phyloP scores from a whole-genome alignment of 495 filamentous ascomycete species.

The Aspergillus bridgeri region DNA sequence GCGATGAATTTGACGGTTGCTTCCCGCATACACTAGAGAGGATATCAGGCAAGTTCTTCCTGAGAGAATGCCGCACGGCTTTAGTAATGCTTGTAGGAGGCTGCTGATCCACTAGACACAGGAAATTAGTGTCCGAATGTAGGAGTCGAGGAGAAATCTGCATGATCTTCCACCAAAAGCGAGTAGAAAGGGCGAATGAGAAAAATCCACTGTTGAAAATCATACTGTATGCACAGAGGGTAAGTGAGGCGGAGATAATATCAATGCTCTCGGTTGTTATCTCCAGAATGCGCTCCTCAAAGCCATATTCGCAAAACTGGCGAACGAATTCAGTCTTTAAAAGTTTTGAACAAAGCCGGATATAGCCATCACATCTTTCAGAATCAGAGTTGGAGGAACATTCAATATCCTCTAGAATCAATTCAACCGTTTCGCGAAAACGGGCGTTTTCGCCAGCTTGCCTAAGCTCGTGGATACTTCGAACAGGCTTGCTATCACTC shows the following conservation, averaged over 20 bases:
- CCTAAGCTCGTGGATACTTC: constrained; percentile 85
- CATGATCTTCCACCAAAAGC: constrained; percentile 36
- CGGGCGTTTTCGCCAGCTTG: constrained; percentile 81
- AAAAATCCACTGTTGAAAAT: constrained; percentile 22
- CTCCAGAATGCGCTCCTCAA: constrained; percentile 62
- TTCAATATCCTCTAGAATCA: constrained; percentile 80
- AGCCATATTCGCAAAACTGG: constrained; percentile 74
- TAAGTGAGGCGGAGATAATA: constrained; percentile 28
- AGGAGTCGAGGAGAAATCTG: constrained; percentile 26
- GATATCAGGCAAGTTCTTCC: constrained; percentile 21
- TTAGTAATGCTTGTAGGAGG: constrained; percentile 25
- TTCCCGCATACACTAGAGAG: constrained; percentile 23
- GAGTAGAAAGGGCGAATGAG: constrained; percentile 24
- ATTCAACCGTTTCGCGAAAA: constrained; percentile 75
- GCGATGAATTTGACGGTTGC: constrained; percentile 24
- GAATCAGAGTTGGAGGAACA: constrained; percentile 47
- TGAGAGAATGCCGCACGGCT: constrained; percentile 27
- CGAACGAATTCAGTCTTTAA: constrained; percentile 59
- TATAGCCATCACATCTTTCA: constrained; percentile 48
- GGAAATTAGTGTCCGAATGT: constrained; percentile 25
- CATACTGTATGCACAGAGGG: constrained; percentile 33
- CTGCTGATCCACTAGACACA: constrained; percentile 15
- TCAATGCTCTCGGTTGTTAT: constrained; percentile 28
- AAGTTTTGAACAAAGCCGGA: constrained; percentile 73
- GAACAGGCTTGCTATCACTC: constrained; percentile 56